Percentiles rank a stretch among this genome's conserved stretches.
phyloP scores from a whole-genome alignment of 2,329 filamentous ascomycete genomes.

The Ceratocystis destructans region DNA sequence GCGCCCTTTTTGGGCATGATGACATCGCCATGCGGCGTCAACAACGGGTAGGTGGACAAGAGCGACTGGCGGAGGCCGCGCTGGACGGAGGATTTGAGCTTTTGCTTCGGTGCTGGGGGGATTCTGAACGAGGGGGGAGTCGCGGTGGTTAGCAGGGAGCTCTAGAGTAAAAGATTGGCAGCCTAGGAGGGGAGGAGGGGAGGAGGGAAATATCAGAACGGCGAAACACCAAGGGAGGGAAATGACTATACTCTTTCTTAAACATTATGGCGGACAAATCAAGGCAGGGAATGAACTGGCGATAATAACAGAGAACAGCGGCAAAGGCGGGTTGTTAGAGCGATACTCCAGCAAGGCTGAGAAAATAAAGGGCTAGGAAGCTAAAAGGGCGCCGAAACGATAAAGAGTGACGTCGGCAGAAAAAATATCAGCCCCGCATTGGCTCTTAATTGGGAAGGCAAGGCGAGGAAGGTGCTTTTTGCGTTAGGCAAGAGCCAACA shows the following conservation, averaged over 20 bases:
- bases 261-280: conserved; percentile 50
- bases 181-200: not conserved
- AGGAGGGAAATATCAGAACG: not conserved
- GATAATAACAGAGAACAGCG: not conserved
- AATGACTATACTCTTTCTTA: conserved; percentile 65
- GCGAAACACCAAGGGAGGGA: conserved; percentile 1
- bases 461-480: conserved; percentile 15
- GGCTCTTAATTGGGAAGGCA: conserved; percentile 15
- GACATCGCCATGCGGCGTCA: conserved; percentile 80
- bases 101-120: conserved; percentile 67
- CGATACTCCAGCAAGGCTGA: not conserved
- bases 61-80: conserved; percentile 72
- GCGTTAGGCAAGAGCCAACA: not conserved
- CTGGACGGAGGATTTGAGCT: conserved; percentile 94
- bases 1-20: conserved; percentile 91
- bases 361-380: not conserved
- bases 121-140: conserved; percentile 38
- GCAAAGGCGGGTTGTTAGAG: not conserved
- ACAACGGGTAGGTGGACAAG: conserved; percentile 69
- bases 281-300: not conserved
- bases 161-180: not conserved
- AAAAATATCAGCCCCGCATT: conserved; percentile 18
- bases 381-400: not conserved
- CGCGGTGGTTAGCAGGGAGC: not conserved
- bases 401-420: conserved; percentile 14